These are phyloP conservation scores for Orbilia brochopaga DNA, from an alignment of 2,329 filamentous ascomycete genomes.

Conservation along the genomic window DNA sequence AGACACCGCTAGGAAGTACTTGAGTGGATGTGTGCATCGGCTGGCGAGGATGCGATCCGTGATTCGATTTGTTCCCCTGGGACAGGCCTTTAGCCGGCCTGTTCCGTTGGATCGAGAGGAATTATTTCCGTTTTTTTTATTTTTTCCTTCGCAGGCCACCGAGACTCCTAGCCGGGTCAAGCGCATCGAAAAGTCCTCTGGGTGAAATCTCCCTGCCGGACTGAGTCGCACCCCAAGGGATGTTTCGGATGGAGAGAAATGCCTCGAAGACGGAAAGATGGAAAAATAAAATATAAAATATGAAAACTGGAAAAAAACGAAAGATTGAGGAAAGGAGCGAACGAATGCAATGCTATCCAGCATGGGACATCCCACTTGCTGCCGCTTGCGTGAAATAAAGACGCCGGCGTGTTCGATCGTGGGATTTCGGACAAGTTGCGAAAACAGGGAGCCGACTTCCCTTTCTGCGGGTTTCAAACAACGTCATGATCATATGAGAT, in stretches of 20 bases:
- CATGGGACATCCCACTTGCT: not conserved
- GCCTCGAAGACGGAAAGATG: constrained; percentile 32
- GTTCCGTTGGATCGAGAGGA: constrained; percentile 36
- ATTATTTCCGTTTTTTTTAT: constrained; percentile 1
- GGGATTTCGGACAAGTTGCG: constrained; percentile 2
- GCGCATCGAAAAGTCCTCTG: constrained; percentile 31
- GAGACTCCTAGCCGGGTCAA: constrained; percentile 6
- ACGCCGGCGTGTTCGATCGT: constrained; percentile 2
- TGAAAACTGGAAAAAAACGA: not conserved
- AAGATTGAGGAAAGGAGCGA: too few relatives aligned
- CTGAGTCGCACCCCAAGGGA: constrained; percentile 30
- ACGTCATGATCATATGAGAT: constrained; percentile 51
- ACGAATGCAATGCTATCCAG: not conserved
- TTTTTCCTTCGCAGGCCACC: constrained; percentile 10
- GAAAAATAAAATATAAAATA: constrained; percentile 1
- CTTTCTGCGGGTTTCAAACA: constrained; percentile 32
- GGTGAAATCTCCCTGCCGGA: constrained; percentile 29
- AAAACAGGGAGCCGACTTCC: constrained; percentile 9
- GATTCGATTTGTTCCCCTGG: constrained; percentile 6
- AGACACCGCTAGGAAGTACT: too few relatives aligned
- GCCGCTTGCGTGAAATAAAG: not conserved
- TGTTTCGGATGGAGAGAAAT: constrained; percentile 50
- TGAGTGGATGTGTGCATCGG: constrained; percentile 14
- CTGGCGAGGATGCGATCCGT: constrained; percentile 33
- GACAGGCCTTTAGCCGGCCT: constrained; percentile 40